These are phyloP conservation scores for Alternaria sp. DNA, from an alignment of 2,329 filamentous ascomycete species.

Conservation along the genomic window DNA sequence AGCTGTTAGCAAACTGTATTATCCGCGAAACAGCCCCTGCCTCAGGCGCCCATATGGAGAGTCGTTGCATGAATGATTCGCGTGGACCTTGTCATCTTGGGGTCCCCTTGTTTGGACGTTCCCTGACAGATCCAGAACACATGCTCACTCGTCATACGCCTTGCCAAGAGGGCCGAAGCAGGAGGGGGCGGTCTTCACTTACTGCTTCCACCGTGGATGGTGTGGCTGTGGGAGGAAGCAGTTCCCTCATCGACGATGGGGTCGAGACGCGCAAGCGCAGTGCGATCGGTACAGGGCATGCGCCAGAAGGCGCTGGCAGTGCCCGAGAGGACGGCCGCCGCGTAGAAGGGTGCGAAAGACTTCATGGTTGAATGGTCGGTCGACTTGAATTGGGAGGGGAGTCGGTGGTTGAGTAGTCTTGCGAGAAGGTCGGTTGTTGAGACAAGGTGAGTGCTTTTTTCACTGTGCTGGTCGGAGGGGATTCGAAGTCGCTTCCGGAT, in stretches of 20 bases:
- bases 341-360: constrained; percentile 35
- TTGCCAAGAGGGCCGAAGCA: constrained; percentile 44
- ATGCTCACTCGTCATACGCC: constrained; percentile 8
- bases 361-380: constrained; percentile 32
- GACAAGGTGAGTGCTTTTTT: constrained; percentile 5
- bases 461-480: not conserved
- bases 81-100: not conserved
- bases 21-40: constrained; percentile 25
- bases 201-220: constrained; percentile 51
- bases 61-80: not conserved
- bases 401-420: constrained; percentile 4
- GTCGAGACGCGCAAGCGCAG: constrained; percentile 65
- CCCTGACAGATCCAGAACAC: constrained; percentile 2
- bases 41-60: constrained; percentile 9
- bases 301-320: constrained; percentile 70
- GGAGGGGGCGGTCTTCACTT: constrained; percentile 57
- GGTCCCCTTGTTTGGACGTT: not conserved
- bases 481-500: constrained; percentile 4
- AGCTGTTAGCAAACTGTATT: constrained; percentile 26
- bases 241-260: constrained; percentile 42
- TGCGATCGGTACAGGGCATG: constrained; percentile 70
- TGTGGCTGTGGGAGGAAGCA: constrained; percentile 40
- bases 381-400: constrained; percentile 3
- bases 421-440: constrained; percentile 4
- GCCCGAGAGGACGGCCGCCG: constrained; percentile 43